These are phyloP conservation scores for Martiniozyma abietophila DNA, from an alignment of 805 yeast genomes.

Conservation along the genomic window DNA sequence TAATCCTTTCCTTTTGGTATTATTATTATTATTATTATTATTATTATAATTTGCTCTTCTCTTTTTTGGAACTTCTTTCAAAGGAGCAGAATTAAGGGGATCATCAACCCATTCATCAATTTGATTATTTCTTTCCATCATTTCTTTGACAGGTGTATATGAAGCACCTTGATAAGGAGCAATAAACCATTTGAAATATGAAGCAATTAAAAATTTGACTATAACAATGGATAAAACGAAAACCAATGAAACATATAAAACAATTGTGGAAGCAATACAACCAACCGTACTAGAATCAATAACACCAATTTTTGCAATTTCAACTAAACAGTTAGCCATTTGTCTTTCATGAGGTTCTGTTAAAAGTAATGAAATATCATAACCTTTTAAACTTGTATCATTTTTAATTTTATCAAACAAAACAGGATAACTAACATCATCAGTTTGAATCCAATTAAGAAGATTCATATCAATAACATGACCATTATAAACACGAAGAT, in stretches of 20 bases:
- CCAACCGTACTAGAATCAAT: slow-evolving; percentile 88
- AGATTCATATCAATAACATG: slow-evolving; percentile 75
- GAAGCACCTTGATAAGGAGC: slow-evolving; percentile 77
- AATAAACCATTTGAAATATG: slow-evolving; percentile 80
- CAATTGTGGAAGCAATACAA: slow-evolving; percentile 84
- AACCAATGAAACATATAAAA: slow-evolving; percentile 68
- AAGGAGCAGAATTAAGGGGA: slow-evolving; percentile 40
- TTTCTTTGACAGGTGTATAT: slow-evolving; percentile 38
- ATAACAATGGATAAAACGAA: slow-evolving; percentile 77
- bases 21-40: slow-evolving; percentile 26
- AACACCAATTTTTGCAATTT: slow-evolving; percentile 80
- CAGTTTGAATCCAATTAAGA: slow-evolving; percentile 62
- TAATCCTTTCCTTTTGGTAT: slow-evolving; percentile 26
- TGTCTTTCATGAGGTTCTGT: slow-evolving; percentile 57
- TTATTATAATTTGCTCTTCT: slow-evolving; percentile 40
- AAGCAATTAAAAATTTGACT: slow-evolving; percentile 73
- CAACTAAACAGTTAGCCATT: slow-evolving; percentile 74
- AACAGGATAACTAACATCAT: slow-evolving; percentile 64
- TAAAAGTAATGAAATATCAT: slow-evolving; percentile 70
- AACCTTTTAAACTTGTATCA: slow-evolving; percentile 53
- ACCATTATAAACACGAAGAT: slow-evolving; percentile 83
- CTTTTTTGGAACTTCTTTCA: slow-evolving; percentile 40
- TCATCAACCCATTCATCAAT: slow-evolving; percentile 85
- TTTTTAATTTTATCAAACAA: slow-evolving; percentile 56
- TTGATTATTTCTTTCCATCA: slow-evolving; percentile 54